phyloP scores from a whole-genome alignment of 805 yeast genomes.

The Candida sanyiensis region DNA sequence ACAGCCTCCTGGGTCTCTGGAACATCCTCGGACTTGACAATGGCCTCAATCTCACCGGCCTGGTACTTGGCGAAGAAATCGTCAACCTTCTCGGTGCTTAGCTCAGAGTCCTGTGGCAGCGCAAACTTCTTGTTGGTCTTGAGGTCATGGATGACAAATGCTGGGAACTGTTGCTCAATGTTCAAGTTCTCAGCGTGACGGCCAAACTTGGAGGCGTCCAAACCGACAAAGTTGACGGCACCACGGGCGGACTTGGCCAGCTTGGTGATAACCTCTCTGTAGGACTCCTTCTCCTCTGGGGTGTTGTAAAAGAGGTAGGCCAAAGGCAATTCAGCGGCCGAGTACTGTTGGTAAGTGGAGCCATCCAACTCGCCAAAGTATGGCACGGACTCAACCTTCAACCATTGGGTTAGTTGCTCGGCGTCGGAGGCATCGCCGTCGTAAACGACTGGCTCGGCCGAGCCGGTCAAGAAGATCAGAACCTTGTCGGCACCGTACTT shows the following conservation, averaged over 20 bases:
- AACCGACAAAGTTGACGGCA: conserved; percentile 77
- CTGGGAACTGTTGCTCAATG: conserved; percentile 82
- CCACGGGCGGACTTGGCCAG: conserved; percentile 77
- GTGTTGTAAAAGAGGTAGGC: conserved; percentile 82
- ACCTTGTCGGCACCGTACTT: conserved; percentile 31
- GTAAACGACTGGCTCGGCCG: conserved; percentile 28
- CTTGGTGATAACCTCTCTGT: conserved; percentile 45
- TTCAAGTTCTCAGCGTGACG: conserved; percentile 82
- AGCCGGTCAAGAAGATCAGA: conserved; percentile 28
- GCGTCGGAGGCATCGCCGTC: conserved; percentile 23
- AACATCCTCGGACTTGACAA: conserved; percentile 77
- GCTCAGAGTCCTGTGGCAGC: conserved; percentile 49
- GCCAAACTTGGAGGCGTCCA: conserved; percentile 76
- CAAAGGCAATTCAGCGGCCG: conserved; percentile 67
- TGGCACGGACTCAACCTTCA: conserved; percentile 63
- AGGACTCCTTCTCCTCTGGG: conserved; percentile 57
- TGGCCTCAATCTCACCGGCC: conserved; percentile 63
- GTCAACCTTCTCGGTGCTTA: conserved; percentile 49
- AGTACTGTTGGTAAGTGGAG: conserved; percentile 68
- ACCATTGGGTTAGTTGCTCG: conserved; percentile 26
- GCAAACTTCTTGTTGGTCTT: conserved; percentile 70
- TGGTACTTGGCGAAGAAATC: conserved; percentile 58
- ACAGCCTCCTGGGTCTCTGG: conserved; percentile 81
- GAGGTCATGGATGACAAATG: conserved; percentile 80
- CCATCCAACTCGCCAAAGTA: conserved; percentile 84